Evolutionary conservation across 441 rosid genomes (phyloP), one percentile per base, ranked within the genome.

Genomic region (Erodium texanum): DNA sequence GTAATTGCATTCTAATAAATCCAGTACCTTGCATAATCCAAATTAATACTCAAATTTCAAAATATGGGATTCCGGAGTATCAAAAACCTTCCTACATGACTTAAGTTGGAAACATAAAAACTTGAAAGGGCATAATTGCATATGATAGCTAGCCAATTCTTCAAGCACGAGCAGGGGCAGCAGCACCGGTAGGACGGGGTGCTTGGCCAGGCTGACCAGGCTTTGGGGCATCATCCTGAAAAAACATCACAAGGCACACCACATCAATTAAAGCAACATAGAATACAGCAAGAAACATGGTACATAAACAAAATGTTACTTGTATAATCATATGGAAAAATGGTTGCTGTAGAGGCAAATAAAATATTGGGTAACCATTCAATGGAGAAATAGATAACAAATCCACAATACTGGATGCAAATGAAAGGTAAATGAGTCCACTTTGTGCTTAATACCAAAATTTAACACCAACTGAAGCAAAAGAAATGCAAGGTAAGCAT

Each of bases 151-250:
- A 10, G 43, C 24, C 10, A 56, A 29, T 71, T 45, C 70, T 65
- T 79, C 71, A 71, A 36, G 68, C 61, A 16, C 75, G 79, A 52
- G 64, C 43, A 45, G 77, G 76, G 3, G 24, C 48, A 14, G 54
- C 69, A 45, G 72, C 76, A 62, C 70, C 82, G 34, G 54, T 24
- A 41, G 63, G 67, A 45, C 67, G 80, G 22, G 75, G 67, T 11
- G 65, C 75, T 71, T 71, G 79, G 3, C 79, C 77, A 70, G 79
- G 77, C 65, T 76, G 77, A 3, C 82, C 77, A 24, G 82, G 75
- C 75, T 71, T 76, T 12, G 79, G 71, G 8, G 23, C n/a, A 65
- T 76, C 82, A 76, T 76, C 82, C 79, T 71, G 75, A 22, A 41
- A 41, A 45, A 64, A 27, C 0, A 14, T 2, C 3, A 24, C 45